Conservation (phyloP, 805 yeast species). For the Cyberlindnera petersonii region DNA sequence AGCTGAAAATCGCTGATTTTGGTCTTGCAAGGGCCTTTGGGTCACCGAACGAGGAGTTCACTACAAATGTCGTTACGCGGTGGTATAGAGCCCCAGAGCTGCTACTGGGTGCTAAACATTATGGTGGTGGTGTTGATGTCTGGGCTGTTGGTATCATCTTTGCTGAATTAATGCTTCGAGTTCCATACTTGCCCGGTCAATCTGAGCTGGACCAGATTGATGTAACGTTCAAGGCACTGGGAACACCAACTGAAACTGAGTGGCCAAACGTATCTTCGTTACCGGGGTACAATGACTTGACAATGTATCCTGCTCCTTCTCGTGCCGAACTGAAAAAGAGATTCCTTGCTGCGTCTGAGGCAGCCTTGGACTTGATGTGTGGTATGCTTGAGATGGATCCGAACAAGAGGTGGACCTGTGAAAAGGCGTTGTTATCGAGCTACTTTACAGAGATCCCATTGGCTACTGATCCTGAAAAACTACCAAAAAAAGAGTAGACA, state of each 20-base stretch:
- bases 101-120: conserved; percentile 82
- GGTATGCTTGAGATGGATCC: conserved; percentile 78
- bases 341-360: conserved; percentile 87
- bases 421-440: conserved; percentile 56
- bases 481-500: conserved; percentile 43
- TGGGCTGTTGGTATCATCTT: conserved; percentile 98
- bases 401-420: conserved; percentile 60
- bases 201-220: conserved; percentile 88
- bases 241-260: conserved; percentile 86
- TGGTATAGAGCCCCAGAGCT: conserved; percentile 98
- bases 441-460: conserved; percentile 72
- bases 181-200: conserved; percentile 91
- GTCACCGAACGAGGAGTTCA: conserved; percentile 67
- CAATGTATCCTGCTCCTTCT: conserved; percentile 79
- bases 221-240: conserved; percentile 91
- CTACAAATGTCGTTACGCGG: conserved; percentile 93
- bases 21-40: conserved; percentile 89
- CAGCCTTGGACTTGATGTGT: conserved; percentile 71
- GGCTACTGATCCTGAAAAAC: conserved; percentile 60
- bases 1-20: conserved; percentile 93
- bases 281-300: conserved; percentile 70
- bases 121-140: conserved; percentile 83
- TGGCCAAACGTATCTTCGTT: conserved; percentile 89
- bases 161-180: conserved; percentile 92
- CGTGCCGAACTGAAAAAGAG: conserved; percentile 74